Evolutionary conservation across 169 alveolate genomes (phyloP).

Genomic region (Amoebophrya sp.): DNA sequence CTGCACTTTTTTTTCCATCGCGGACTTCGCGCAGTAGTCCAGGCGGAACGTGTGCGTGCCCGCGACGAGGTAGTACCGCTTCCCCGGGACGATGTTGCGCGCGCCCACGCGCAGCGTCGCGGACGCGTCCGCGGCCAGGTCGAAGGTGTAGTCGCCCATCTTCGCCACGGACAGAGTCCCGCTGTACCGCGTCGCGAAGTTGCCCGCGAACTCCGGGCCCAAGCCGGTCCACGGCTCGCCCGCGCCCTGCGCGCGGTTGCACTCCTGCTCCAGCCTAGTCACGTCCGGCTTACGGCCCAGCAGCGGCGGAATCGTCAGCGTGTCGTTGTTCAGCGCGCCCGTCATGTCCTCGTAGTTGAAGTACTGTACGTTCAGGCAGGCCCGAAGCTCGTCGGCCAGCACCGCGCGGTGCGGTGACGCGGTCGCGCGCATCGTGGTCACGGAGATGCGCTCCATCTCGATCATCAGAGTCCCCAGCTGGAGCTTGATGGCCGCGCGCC

Average conservation of each 20-base stretch:
- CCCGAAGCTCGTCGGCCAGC: not conserved
- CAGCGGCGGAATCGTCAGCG: conserved; percentile 22
- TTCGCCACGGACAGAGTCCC: conserved; percentile 23
- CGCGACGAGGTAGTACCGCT: conserved; percentile 23
- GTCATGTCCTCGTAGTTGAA: conserved; percentile 25
- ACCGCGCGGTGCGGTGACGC: conserved; percentile 21
- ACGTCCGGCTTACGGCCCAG: conserved; percentile 32
- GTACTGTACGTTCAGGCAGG: conserved; percentile 17
- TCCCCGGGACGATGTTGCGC: conserved; percentile 14
- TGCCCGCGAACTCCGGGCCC: conserved; percentile 17
- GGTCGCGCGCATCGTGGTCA: conserved; percentile 31
- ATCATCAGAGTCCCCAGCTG: conserved; percentile 11
- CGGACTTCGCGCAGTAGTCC: not conserved
- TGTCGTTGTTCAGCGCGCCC: not conserved
- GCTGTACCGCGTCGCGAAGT: conserved; percentile 14
- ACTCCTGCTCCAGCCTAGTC: conserved; percentile 28
- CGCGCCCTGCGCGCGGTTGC: not conserved
- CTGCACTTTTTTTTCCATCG: conserved; percentile 15
- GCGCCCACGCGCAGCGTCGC: conserved; percentile 15
- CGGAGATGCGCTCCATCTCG: conserved; percentile 36
- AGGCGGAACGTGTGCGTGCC: not conserved
- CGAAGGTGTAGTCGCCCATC: conserved; percentile 34
- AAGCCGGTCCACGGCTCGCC: conserved; percentile 30
- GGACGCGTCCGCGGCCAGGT: conserved; percentile 21
- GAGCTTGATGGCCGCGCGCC: conserved; percentile 9